Percentiles rank a stretch among this genome's conserved stretches.
Evolutionary conservation across 2,329 filamentous ascomycete genomes (phyloP).

Genomic region (Bipolaris zeicola): DNA sequence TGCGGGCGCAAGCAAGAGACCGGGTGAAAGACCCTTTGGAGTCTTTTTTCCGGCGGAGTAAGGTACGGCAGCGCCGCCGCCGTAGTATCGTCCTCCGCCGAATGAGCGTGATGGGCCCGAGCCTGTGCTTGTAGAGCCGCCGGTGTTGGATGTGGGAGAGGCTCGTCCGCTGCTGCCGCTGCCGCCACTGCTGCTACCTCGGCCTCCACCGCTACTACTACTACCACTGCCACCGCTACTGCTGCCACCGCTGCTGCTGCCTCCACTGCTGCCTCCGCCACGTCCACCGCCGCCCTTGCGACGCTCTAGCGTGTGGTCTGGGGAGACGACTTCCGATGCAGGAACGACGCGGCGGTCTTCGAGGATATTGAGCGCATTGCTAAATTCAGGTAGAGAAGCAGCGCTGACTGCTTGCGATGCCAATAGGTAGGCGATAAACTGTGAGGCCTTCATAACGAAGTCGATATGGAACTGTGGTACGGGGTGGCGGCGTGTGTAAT

Average conservation of each 20-base stretch:
- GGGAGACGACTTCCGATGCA: constrained; percentile 32
- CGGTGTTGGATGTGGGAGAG: constrained; percentile 35
- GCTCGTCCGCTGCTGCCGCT: constrained; percentile 25
- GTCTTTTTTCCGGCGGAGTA: constrained; percentile 21
- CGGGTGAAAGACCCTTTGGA: constrained; percentile 62
- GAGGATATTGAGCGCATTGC: constrained; percentile 32
- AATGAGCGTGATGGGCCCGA: constrained; percentile 63
- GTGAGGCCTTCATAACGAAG: constrained; percentile 35
- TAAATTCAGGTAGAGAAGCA: constrained; percentile 35
- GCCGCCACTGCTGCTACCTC: constrained; percentile 14
- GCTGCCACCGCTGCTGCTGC: constrained; percentile 16
- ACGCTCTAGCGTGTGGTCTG: constrained; percentile 43
- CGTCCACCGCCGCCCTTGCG: constrained; percentile 48
- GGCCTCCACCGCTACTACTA: constrained; percentile 1
- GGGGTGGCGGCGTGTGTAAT: constrained; percentile 3
- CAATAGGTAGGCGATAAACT: constrained; percentile 30
- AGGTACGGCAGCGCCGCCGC: constrained; percentile 57
- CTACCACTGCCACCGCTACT: constrained; percentile 5
- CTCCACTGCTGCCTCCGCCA: constrained; percentile 34
- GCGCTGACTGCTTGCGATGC: constrained; percentile 30
- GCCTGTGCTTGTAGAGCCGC: constrained; percentile 59
- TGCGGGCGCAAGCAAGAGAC: constrained; percentile 54
- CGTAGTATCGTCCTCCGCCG: constrained; percentile 69
- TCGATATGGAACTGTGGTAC: constrained; percentile 12
- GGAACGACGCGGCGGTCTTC: constrained; percentile 23